Conservation (phyloP, 805 yeast species). For the Helenozyma rhizophorensis region DNA sequence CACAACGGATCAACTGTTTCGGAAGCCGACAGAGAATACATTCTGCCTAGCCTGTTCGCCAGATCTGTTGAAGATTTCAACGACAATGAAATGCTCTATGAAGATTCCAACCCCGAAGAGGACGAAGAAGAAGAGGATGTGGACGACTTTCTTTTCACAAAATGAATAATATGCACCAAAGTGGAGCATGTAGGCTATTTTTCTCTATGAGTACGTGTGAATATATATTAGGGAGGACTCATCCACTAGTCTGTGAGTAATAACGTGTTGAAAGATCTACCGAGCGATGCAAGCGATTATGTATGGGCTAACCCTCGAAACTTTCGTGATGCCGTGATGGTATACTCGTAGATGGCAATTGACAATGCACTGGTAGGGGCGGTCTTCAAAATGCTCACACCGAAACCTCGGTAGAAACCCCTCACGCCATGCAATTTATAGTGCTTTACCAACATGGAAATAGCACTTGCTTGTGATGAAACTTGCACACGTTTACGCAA, state of each 20-base stretch:
- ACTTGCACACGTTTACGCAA: slow-evolving; percentile 76
- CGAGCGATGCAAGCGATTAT: too few species aligned
- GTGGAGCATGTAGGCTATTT: too few species aligned
- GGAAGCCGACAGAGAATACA: slow-evolving; percentile 32
- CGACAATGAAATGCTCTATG: slow-evolving; percentile 15
- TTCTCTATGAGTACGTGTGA: too few species aligned
- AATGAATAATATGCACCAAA: slow-evolving; percentile 1
- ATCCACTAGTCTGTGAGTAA: too few species aligned
- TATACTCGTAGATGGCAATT: slow-evolving; percentile 58
- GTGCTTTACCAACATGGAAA: slow-evolving; percentile 34
- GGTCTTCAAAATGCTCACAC: slow-evolving; percentile 66
- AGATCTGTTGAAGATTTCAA: slow-evolving; percentile 14
- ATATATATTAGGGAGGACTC: too few species aligned
- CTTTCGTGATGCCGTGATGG: slow-evolving; percentile 16
- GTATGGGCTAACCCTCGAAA: too few species aligned
- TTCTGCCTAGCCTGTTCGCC: slow-evolving; percentile 38
- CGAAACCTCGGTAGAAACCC: slow-evolving; percentile 73
- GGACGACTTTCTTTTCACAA: slow-evolving; percentile 31
- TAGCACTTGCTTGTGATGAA: slow-evolving; percentile 17
- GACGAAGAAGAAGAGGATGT: slow-evolving; percentile 17
- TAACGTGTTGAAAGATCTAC: too few species aligned
- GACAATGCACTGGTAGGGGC: slow-evolving; percentile 77
- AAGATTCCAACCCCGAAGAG: slow-evolving; percentile 16
- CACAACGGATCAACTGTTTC: slow-evolving; percentile 9
- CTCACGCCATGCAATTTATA: slow-evolving; percentile 51